Percentiles rank a stretch among this genome's conserved stretches.
phyloP scores from a whole-genome alignment of 176 grass and related monocot species.

The Bromus sterilis region DNA sequence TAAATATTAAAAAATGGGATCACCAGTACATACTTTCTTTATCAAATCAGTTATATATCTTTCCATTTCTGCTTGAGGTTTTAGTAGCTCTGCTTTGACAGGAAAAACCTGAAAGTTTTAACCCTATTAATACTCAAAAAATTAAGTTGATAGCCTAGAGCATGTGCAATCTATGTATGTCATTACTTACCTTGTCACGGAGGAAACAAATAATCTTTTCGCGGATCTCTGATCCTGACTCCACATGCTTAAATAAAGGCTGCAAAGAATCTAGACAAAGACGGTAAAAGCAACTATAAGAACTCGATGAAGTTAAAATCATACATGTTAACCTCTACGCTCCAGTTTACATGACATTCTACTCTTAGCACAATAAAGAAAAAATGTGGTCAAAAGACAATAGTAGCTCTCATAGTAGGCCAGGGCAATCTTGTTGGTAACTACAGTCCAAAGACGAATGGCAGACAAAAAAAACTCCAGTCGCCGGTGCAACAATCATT shows the following conservation, averaged over 20 bases:
- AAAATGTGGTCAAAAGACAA: background rate
- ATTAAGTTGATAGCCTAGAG: background rate
- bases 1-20: slow-evolving; percentile 10
- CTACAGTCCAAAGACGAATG: background rate
- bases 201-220: slow-evolving; percentile 97
- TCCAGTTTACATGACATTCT: background rate
- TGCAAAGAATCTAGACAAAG: slow-evolving; percentile 72
- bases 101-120: slow-evolving; percentile 75
- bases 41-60: slow-evolving; percentile 96
- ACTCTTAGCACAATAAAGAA: background rate
- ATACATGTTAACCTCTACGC: background rate
- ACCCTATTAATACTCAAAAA: background rate
- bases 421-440: background rate
- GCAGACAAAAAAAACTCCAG: background rate
- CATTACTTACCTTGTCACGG: slow-evolving; percentile 82
- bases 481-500: background rate
- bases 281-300: slow-evolving; percentile 5
- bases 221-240: slow-evolving; percentile 84
- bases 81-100: slow-evolving; percentile 86
- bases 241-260: slow-evolving; percentile 96
- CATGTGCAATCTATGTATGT: background rate
- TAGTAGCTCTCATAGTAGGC: background rate
- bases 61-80: slow-evolving; percentile 93
- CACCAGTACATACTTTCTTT: slow-evolving; percentile 63
- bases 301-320: background rate